Evolutionary conservation across 2,329 filamentous ascomycete genomes (phyloP).

Genomic region (Hypoxylon rubiginosum): DNA sequence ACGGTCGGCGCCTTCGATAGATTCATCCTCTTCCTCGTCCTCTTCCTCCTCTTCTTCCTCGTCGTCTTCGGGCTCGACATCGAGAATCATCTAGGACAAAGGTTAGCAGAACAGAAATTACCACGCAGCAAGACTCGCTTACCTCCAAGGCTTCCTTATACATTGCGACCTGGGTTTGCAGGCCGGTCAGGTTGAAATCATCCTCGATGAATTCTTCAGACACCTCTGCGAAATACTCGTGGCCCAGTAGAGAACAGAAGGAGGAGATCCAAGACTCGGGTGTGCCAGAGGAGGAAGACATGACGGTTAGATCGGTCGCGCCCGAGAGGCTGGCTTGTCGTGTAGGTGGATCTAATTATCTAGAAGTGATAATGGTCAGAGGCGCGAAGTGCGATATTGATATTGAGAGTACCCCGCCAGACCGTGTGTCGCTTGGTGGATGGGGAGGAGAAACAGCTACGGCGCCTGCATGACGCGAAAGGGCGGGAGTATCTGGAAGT

Average conservation of each 20-base stretch:
- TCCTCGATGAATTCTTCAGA: constrained; percentile 99
- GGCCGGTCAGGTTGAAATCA: constrained; percentile 97
- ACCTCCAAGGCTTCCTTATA: constrained; percentile 98
- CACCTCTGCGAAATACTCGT: constrained; percentile 99
- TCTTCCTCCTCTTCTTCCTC: constrained; percentile 86
- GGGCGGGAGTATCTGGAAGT: not conserved
- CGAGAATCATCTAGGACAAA: constrained; percentile 84
- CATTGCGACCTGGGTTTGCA: constrained; percentile 96
- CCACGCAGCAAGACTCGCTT: constrained; percentile 36
- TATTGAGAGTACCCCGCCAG: constrained; percentile 37
- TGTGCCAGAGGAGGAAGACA: constrained; percentile 72
- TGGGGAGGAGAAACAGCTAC: constrained; percentile 40
- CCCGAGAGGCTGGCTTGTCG: not conserved
- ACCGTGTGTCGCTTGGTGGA: constrained; percentile 35
- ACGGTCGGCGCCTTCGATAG: constrained; percentile 72
- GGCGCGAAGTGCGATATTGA: constrained; percentile 21
- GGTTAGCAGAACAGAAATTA: constrained; percentile 36
- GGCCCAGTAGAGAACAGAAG: constrained; percentile 93
- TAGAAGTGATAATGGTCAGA: constrained; percentile 9
- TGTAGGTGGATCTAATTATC: not conserved
- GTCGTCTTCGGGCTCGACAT: constrained; percentile 96
- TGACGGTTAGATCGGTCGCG: constrained; percentile 50
- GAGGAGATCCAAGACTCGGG: constrained; percentile 97
- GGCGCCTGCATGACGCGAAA: constrained; percentile 48
- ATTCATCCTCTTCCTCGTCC: constrained; percentile 79